Conservation (phyloP, 352 stramenopile genomes). For the Pythium aphanidermatum region DNA sequence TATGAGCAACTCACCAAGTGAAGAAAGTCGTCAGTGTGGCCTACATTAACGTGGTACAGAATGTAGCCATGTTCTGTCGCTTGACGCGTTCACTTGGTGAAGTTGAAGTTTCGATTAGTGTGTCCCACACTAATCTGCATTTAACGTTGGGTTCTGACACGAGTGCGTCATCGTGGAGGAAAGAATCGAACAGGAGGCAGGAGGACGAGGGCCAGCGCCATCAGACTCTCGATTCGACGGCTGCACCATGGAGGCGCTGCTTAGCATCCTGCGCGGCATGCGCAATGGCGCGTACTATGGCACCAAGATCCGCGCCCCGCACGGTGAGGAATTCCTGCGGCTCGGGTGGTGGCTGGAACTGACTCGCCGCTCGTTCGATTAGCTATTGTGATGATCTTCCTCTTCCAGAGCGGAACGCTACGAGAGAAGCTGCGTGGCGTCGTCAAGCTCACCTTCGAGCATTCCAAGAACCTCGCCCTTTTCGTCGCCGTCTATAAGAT, state of each 20-base stretch:
- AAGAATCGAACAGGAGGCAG: conserved; percentile 5
- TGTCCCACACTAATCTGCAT: conserved; percentile 6
- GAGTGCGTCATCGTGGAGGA: too few species aligned
- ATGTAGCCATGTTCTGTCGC: too few species aligned
- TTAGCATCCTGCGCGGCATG: conserved; percentile 73
- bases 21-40: conserved; percentile 1
- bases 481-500: conserved; percentile 88
- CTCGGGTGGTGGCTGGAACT: not conserved
- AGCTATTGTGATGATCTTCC: conserved; percentile 89
- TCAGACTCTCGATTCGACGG: not conserved
- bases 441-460: conserved; percentile 77
- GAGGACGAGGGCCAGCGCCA: too few species aligned
- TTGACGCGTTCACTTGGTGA: not conserved
- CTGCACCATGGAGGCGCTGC: conserved; percentile 40
- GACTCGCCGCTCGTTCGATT: conserved; percentile 2
- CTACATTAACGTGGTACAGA: too few species aligned
- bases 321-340: conserved; percentile 37
- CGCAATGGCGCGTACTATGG: conserved; percentile 88
- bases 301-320: conserved; percentile 83
- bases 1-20: conserved; percentile 36
- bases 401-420: conserved; percentile 80
- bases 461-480: conserved; percentile 82
- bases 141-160: too few species aligned
- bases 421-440: conserved; percentile 68
- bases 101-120: conserved; percentile 9